Evolutionary conservation across 2,329 filamentous ascomycete species (phyloP).

Genomic region (Ascochyta rabiei): DNA sequence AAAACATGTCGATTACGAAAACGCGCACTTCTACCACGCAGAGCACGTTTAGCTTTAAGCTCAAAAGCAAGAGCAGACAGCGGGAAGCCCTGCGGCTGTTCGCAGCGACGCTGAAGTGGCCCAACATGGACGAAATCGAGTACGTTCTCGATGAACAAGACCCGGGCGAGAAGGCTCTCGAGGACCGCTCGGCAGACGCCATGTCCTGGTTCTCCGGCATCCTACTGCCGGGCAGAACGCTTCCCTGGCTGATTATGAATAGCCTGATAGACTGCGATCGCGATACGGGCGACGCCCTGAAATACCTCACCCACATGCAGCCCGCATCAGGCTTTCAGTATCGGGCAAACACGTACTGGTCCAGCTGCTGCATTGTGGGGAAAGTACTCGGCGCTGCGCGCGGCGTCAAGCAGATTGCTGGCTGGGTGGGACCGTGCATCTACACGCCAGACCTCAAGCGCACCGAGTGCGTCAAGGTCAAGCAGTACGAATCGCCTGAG

Average conservation of each 20-base stretch:
- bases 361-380: slow-evolving; percentile 72
- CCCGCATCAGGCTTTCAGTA: slow-evolving; percentile 78
- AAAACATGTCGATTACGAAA: slow-evolving; percentile 70
- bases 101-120: slow-evolving; percentile 76
- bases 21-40: slow-evolving; percentile 56
- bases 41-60: slow-evolving; percentile 64
- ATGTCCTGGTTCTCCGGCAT: slow-evolving; percentile 80
- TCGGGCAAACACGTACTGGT: slow-evolving; percentile 79
- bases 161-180: slow-evolving; percentile 51
- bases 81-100: slow-evolving; percentile 72
- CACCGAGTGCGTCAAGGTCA: slow-evolving; percentile 73
- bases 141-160: slow-evolving; percentile 67
- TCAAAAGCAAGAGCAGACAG: slow-evolving; percentile 69
- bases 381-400: slow-evolving; percentile 72
- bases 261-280: slow-evolving; percentile 76
- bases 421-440: slow-evolving; percentile 76
- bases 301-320: slow-evolving; percentile 70
- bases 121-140: slow-evolving; percentile 70
- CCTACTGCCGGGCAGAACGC: slow-evolving; percentile 71
- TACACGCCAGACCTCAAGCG: slow-evolving; percentile 70
- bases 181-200: slow-evolving; percentile 71
- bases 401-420: slow-evolving; percentile 72
- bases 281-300: slow-evolving; percentile 68
- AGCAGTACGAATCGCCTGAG: slow-evolving; percentile 64
- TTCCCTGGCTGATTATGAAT: slow-evolving; percentile 80